Evolutionary conservation across 208 protist species (phyloP).

Genomic region (Trypanosoma conorhini): DNA sequence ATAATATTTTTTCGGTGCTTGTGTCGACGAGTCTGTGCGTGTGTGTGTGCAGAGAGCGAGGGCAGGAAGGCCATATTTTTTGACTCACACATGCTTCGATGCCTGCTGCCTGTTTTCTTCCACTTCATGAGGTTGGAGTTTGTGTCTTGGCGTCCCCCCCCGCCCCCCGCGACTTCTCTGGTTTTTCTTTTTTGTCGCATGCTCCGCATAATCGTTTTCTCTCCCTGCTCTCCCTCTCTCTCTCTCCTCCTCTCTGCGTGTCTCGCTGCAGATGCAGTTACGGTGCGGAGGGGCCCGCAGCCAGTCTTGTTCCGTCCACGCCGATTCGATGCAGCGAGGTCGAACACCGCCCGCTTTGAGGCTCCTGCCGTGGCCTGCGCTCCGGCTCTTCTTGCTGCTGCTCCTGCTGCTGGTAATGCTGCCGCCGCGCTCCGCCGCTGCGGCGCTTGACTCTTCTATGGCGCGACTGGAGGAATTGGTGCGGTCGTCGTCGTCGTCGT

Average conservation of each 20-base stretch:
- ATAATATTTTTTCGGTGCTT: no score
- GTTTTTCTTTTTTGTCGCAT: no score
- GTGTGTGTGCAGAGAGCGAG: not conserved
- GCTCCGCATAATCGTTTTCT: no score
- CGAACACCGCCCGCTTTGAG: not conserved
- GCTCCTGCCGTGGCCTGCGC: not conserved
- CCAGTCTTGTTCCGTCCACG: not conserved
- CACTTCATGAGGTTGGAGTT: not conserved
- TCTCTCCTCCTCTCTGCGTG: no score
- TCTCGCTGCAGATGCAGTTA: no score
- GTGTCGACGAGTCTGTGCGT: not conserved
- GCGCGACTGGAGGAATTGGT: not conserved
- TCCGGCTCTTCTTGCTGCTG: not conserved
- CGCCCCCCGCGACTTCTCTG: not conserved
- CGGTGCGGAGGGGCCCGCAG: no score
- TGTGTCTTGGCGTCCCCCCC: no score
- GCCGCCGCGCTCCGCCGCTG: not conserved
- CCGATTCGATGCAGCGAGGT: not conserved
- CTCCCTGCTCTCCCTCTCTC: no score
- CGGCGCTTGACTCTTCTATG: not conserved
- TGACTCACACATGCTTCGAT: not conserved
- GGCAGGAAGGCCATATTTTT: constrained; percentile 3
- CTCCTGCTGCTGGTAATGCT: not conserved
- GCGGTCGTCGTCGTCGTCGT: not conserved
- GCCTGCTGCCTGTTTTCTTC: no score